These are phyloP conservation scores for Blastocystis sp. DNA, from an alignment of 352 stramenopile species.

Conservation along the genomic window DNA sequence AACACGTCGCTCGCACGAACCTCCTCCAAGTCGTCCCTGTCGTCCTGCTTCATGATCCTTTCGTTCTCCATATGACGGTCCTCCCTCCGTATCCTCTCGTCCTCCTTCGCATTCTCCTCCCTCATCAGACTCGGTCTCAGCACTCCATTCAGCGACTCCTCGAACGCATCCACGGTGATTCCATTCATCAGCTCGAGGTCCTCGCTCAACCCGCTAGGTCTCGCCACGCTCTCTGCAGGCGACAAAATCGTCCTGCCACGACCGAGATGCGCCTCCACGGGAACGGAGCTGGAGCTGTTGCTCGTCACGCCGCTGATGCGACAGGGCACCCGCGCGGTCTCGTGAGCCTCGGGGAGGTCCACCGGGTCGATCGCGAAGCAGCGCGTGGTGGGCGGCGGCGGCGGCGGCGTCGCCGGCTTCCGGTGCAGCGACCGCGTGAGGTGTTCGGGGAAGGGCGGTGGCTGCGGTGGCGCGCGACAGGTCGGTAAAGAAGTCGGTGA, in stretches of 20 bases:
- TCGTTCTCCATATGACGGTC: background rate
- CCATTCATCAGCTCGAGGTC: no score
- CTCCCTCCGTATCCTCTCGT: no score
- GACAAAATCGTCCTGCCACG: no score
- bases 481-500: background rate
- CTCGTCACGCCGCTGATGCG: background rate
- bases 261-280: no score
- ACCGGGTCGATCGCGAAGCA: slow-evolving; percentile 39
- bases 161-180: no score
- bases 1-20: slow-evolving; percentile 26
- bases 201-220: no score
- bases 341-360: background rate
- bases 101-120: no score
- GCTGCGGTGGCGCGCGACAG: background rate
- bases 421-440: background rate
- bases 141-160: no score
- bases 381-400: background rate
- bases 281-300: no score
- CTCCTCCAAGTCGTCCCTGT: background rate
- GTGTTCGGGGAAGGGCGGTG: background rate
- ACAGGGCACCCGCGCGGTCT: background rate
- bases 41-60: background rate
- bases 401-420: background rate
- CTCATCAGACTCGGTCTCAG: no score
- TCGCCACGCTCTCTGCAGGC: no score